Conservation (phyloP, 2,329 filamentous ascomycete species). For the Pleurostoma richardsiae region DNA sequence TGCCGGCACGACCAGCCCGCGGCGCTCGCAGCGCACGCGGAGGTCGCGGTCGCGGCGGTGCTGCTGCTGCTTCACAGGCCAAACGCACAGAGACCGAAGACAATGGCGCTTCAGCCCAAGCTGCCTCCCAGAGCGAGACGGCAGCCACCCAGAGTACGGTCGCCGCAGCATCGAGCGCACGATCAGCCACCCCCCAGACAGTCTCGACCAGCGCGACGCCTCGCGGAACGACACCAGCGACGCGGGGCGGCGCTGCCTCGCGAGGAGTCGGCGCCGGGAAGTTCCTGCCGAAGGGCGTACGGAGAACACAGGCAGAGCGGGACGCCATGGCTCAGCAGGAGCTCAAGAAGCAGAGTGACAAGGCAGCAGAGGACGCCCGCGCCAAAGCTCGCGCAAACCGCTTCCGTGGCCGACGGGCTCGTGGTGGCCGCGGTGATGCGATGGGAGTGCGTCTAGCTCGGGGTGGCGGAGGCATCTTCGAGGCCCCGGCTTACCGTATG, state of each 20-base stretch:
- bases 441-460: constrained; percentile 6
- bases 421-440: constrained; percentile 14
- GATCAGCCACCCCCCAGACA: background rate
- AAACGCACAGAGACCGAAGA: too few relatives aligned
- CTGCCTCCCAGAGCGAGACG: background rate
- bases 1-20: too few relatives aligned
- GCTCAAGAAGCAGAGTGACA: constrained; percentile 19
- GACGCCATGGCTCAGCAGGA: constrained; percentile 28
- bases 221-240: background rate
- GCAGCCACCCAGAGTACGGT: background rate
- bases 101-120: background rate
- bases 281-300: constrained; percentile 25
- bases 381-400: constrained; percentile 15
- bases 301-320: constrained; percentile 26
- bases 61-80: constrained; percentile 1
- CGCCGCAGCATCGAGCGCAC: background rate
- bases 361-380: constrained; percentile 22
- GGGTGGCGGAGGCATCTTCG: constrained; percentile 3
- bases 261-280: constrained; percentile 12
- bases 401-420: constrained; percentile 15
- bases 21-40: constrained; percentile 19
- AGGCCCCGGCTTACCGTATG: constrained; percentile 5
- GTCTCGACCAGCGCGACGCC: constrained; percentile 2
- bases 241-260: constrained; percentile 3
- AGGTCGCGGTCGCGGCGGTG: constrained; percentile 18